phyloP scores from a whole-genome alignment of 306 rosid genomes.

The Acacia melanoxylon region DNA sequence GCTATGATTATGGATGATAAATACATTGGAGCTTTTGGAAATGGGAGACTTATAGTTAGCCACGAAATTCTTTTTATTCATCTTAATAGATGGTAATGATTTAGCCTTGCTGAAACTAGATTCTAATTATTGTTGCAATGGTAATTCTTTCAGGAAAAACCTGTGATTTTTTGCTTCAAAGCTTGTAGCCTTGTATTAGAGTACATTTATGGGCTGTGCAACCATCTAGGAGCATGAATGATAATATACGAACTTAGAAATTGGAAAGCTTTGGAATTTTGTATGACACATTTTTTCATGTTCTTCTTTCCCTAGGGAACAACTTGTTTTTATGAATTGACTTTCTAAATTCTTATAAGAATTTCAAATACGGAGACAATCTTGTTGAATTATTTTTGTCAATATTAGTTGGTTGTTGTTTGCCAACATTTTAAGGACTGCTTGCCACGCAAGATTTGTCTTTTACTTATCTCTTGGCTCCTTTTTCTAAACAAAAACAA shows the following conservation, averaged over 20 bases:
- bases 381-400: slow-evolving; percentile 7
- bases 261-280: background rate
- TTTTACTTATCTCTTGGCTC: background rate
- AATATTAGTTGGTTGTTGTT: slow-evolving; percentile 8
- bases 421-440: slow-evolving; percentile 13
- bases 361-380: background rate
- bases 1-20: slow-evolving; percentile 12
- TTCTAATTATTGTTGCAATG: background rate
- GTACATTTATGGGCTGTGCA: slow-evolving; percentile 13
- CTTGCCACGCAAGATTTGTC: slow-evolving; percentile 2
- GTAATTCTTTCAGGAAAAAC: background rate
- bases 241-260: background rate
- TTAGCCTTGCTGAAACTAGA: slow-evolving; percentile 10
- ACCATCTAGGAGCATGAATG: slow-evolving; percentile 19
- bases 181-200: background rate
- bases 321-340: background rate
- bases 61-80: slow-evolving; percentile 1
- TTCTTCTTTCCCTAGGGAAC: background rate
- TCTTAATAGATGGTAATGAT: slow-evolving; percentile 16
- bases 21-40: slow-evolving; percentile 12
- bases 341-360: background rate
- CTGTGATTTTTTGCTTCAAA: background rate
- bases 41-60: background rate
- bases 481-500: background rate
- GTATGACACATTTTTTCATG: background rate